Conservation (phyloP, 2,329 filamentous ascomycete species). For the Paraphoma chrysanthemicola region DNA sequence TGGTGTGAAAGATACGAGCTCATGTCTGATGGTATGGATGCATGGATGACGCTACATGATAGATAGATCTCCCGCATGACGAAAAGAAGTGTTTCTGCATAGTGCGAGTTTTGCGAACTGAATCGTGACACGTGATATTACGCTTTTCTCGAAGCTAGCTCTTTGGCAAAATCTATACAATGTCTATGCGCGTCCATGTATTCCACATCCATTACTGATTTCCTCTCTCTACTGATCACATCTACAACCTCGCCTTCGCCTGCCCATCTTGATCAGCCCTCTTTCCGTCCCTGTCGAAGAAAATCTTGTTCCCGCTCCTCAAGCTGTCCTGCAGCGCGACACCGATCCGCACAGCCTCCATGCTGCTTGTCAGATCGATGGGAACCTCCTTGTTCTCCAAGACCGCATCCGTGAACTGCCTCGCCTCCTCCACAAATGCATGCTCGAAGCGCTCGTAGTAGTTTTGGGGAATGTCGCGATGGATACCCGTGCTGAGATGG, state of each 20-base stretch:
- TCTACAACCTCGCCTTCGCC: slow-evolving; percentile 46
- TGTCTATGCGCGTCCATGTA: too few species aligned
- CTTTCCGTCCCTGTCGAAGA: slow-evolving; percentile 63
- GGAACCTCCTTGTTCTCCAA: slow-evolving; percentile 64
- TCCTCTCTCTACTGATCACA: background rate
- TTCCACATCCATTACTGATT: too few species aligned
- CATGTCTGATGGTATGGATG: background rate
- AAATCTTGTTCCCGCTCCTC: slow-evolving; percentile 54
- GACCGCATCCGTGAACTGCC: slow-evolving; percentile 67
- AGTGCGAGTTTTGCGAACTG: too few species aligned
- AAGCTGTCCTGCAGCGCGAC: slow-evolving; percentile 56
- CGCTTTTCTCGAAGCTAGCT: too few species aligned
- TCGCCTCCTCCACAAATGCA: slow-evolving; percentile 69
- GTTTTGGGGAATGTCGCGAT: slow-evolving; percentile 65
- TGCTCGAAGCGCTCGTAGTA: slow-evolving; percentile 70
- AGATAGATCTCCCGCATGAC: background rate
- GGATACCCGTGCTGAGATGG: slow-evolving; percentile 61
- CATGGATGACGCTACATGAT: background rate
- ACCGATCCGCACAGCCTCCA: slow-evolving; percentile 67
- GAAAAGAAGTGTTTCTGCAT: background rate
- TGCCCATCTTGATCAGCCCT: slow-evolving; percentile 46
- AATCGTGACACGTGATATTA: too few species aligned
- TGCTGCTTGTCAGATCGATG: slow-evolving; percentile 63
- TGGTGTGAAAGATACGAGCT: background rate
- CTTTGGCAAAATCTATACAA: too few species aligned